Conservation (phyloP, 495 filamentous ascomycete species). For the Trichocladium antarcticum region DNA sequence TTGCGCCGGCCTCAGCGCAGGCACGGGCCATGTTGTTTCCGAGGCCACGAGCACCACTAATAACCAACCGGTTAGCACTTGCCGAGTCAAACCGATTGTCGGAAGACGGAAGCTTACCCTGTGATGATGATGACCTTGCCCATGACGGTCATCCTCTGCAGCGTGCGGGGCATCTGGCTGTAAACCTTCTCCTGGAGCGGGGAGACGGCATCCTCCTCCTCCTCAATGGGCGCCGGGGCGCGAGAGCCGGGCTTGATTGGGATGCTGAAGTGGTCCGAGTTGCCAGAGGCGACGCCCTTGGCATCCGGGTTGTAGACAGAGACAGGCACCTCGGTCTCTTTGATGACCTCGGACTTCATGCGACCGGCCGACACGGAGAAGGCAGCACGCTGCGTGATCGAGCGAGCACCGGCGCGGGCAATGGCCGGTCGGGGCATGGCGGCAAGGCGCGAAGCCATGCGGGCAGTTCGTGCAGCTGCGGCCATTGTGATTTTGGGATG, state of each 20-base stretch:
- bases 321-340: conserved; percentile 41
- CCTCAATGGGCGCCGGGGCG: conserved; percentile 20
- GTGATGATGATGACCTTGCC: conserved; percentile 62
- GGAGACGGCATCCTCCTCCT: conserved; percentile 25
- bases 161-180: conserved; percentile 42
- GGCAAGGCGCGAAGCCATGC: conserved; percentile 25
- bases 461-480: conserved; percentile 26
- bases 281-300: conserved; percentile 34
- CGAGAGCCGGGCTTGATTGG: conserved; percentile 52
- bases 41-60: conserved; percentile 64
- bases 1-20: conserved; percentile 59
- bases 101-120: too few relatives aligned
- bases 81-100: too few relatives aligned
- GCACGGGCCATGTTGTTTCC: conserved; percentile 69
- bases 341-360: conserved; percentile 37
- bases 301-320: conserved; percentile 37
- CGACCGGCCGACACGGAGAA: conserved; percentile 29
- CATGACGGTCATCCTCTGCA: conserved; percentile 53
- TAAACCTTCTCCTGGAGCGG: conserved; percentile 38
- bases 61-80: conserved; percentile 17
- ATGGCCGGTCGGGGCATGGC: conserved; percentile 25
- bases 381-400: conserved; percentile 25
- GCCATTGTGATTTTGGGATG: conserved; percentile 25
- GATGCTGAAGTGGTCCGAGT: conserved; percentile 60
- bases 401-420: conserved; percentile 6